phyloP scores from a whole-genome alignment of 140 eudicot genomes.

The Stevia rebaudiana region DNA sequence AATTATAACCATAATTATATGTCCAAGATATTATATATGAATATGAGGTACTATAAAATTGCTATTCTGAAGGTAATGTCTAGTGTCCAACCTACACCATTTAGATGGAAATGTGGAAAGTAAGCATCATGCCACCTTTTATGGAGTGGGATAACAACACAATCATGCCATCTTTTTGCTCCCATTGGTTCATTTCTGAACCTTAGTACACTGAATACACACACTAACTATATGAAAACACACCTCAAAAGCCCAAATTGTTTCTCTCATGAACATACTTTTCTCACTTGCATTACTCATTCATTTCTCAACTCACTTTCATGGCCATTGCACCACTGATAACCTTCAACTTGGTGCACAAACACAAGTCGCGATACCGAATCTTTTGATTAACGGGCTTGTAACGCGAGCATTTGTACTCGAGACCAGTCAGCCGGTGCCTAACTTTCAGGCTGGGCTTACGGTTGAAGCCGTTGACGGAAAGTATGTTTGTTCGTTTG shows the following conservation, averaged over 20 bases:
- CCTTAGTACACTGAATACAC: too few relatives aligned
- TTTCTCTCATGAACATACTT: constrained; percentile 45
- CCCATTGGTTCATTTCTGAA: constrained; percentile 27
- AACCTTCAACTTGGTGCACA: constrained; percentile 46
- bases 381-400: constrained; percentile 41
- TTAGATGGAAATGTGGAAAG: constrained; percentile 1
- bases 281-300: constrained; percentile 34
- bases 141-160: constrained; percentile 29
- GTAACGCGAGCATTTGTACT: constrained; percentile 57
- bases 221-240: constrained; percentile 31
- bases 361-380: constrained; percentile 51
- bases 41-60: not conserved
- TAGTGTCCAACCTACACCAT: constrained; percentile 11
- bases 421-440: constrained; percentile 45
- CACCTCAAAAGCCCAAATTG: not conserved
- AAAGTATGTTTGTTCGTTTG: constrained; percentile 63
- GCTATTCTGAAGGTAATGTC: not conserved
- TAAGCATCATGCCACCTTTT: constrained; percentile 25
- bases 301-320: constrained; percentile 34
- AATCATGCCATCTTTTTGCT: constrained; percentile 18
- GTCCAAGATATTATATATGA: not conserved
- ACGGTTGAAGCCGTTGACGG: constrained; percentile 54
- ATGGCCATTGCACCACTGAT: constrained; percentile 44
- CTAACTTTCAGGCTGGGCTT: constrained; percentile 63
- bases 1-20: not conserved